Percentiles rank a stretch among this genome's conserved stretches.
These are phyloP conservation scores for Candida silvicultrix DNA, from an alignment of 805 yeast species.

Conservation along the genomic window DNA sequence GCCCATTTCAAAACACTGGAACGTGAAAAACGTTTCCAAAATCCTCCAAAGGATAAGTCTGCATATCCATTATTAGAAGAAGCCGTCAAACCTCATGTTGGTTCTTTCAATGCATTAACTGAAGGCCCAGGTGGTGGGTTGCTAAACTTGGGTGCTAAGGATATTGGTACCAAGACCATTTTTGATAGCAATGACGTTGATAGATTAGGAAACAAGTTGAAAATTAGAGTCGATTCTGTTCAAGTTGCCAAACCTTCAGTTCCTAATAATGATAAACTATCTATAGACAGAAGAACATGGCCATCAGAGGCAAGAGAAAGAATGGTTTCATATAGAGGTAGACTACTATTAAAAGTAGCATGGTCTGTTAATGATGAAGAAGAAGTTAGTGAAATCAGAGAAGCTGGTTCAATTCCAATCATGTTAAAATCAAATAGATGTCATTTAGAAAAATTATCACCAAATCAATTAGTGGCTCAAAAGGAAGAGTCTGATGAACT, in stretches of 20 bases:
- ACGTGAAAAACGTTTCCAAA: conserved; percentile 75
- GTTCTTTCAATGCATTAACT: conserved; percentile 91
- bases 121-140: conserved; percentile 85
- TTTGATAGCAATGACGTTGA: conserved; percentile 71
- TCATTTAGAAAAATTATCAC: conserved; percentile 79
- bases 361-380: conserved; percentile 91
- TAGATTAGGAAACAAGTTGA: conserved; percentile 78
- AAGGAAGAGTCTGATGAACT: conserved; percentile 93
- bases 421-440: conserved; percentile 92
- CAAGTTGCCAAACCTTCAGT: conserved; percentile 83
- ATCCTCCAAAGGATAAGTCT: conserved; percentile 84
- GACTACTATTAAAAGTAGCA: conserved; percentile 67
- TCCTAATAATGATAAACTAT: conserved; percentile 60
- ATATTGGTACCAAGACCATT: conserved; percentile 79
- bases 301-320: conserved; percentile 93
- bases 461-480: conserved; percentile 66
- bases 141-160: conserved; percentile 77
- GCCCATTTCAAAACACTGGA: conserved; percentile 65
- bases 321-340: conserved; percentile 73
- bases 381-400: conserved; percentile 74
- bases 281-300: conserved; percentile 68
- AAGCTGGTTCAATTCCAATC: conserved; percentile 85
- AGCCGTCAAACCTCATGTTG: conserved; percentile 93
- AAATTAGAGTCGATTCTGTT: conserved; percentile 82
- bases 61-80: conserved; percentile 78